Percentiles rank a stretch among this genome's conserved stretches.
phyloP scores from a whole-genome alignment of 148 eudicot genomes.

The Rheum nobile region DNA sequence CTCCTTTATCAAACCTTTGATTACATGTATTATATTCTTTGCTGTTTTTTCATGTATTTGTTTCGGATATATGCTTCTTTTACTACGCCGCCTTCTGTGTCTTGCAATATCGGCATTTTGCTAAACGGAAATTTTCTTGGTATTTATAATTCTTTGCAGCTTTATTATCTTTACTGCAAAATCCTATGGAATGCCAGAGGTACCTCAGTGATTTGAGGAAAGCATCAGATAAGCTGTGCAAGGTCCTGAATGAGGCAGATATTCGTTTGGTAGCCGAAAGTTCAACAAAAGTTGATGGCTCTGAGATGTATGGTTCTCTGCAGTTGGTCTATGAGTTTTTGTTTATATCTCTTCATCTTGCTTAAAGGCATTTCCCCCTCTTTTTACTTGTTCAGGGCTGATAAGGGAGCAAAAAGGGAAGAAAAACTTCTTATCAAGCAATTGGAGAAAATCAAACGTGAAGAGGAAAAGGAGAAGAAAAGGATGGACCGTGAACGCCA shows the following conservation, averaged over 20 bases:
- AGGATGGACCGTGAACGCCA: slow-evolving; percentile 65
- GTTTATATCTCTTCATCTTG: background rate
- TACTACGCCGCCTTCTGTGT: background rate
- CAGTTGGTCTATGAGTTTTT: background rate
- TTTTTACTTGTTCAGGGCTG: slow-evolving; percentile 42
- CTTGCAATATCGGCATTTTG: background rate
- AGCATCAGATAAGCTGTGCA: slow-evolving; percentile 57
- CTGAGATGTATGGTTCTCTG: slow-evolving; percentile 48
- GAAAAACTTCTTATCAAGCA: slow-evolving; percentile 48
- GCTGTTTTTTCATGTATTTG: background rate
- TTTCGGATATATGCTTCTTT: background rate
- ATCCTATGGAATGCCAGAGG: slow-evolving; percentile 28
- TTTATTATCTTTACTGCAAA: slow-evolving; percentile 40
- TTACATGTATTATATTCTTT: background rate
- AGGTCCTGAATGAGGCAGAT: slow-evolving; percentile 69
- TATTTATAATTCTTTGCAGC: slow-evolving; percentile 29
- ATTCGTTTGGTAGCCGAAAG: slow-evolving; percentile 47
- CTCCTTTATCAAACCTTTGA: background rate
- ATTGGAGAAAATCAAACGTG: slow-evolving; percentile 63
- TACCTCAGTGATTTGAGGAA: slow-evolving; percentile 34
- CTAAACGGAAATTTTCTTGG: background rate
- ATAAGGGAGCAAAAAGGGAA: slow-evolving; percentile 39
- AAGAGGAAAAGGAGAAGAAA: slow-evolving; percentile 68
- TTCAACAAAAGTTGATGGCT: slow-evolving; percentile 44
- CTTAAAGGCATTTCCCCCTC: background rate